These are phyloP conservation scores for Pythium aphanidermatum DNA, from an alignment of 352 stramenopile genomes.

Conservation along the genomic window DNA sequence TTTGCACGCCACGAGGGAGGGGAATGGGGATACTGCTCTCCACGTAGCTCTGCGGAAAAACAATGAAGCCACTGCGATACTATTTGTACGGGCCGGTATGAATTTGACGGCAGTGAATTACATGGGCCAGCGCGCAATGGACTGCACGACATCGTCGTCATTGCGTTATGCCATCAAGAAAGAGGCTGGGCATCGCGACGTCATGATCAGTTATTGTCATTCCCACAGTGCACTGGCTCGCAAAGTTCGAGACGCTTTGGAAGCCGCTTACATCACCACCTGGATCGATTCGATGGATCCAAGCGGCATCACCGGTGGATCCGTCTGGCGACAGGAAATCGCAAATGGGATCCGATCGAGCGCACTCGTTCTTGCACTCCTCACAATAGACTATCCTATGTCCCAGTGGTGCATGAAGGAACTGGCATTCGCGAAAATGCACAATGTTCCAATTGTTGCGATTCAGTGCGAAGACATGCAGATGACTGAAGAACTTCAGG, in stretches of 20 bases:
- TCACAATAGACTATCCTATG: slow-evolving; percentile 69
- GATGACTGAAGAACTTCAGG: slow-evolving; percentile 76
- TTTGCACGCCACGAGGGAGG: slow-evolving; percentile 42
- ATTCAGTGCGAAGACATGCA: slow-evolving; percentile 81
- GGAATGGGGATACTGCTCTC: slow-evolving; percentile 66
- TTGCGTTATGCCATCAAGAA: slow-evolving; percentile 85
- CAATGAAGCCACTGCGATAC: slow-evolving; percentile 57
- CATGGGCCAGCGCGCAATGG: slow-evolving; percentile 60
- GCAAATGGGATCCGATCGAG: slow-evolving; percentile 67
- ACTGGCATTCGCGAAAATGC: slow-evolving; percentile 78
- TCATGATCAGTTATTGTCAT: slow-evolving; percentile 87
- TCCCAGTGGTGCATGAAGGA: slow-evolving; percentile 88
- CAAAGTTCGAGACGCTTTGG: slow-evolving; percentile 61
- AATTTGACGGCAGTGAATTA: slow-evolving; percentile 58
- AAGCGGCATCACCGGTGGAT: slow-evolving; percentile 70
- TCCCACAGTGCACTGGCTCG: slow-evolving; percentile 59
- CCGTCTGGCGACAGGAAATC: slow-evolving; percentile 79
- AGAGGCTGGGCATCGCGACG: slow-evolving; percentile 69
- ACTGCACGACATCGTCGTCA: slow-evolving; percentile 56
- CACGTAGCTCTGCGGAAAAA: slow-evolving; percentile 66
- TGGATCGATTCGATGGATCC: slow-evolving; percentile 86
- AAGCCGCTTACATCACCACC: slow-evolving; percentile 68
- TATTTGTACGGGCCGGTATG: slow-evolving; percentile 65
- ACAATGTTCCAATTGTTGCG: slow-evolving; percentile 78
- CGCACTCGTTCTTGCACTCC: slow-evolving; percentile 61